A percentile compares a stretch with the other conserved stretches of the same genome.
Conservation (phyloP, 2,329 filamentous ascomycete genomes). For the Neopestalotiopsis clavispora region DNA sequence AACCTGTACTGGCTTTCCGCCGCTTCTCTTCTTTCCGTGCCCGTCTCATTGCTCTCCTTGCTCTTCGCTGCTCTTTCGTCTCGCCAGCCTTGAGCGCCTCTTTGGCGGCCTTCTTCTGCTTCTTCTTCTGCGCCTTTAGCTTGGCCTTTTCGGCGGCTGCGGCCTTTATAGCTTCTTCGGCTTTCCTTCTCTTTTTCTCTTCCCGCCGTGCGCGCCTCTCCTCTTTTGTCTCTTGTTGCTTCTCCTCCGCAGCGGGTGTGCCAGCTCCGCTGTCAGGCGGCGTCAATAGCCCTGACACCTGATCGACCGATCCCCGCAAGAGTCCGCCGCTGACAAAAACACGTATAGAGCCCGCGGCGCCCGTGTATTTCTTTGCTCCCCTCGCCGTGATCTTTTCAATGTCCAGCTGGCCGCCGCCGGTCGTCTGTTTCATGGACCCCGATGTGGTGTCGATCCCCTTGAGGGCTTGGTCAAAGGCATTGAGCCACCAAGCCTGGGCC, state of each 20-base stretch:
- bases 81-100: slow-evolving; percentile 45
- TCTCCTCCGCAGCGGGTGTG: slow-evolving; percentile 35
- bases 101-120: slow-evolving; percentile 40
- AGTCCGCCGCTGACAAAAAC: slow-evolving; percentile 87
- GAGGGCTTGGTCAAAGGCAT: slow-evolving; percentile 89
- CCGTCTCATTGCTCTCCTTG: slow-evolving; percentile 49
- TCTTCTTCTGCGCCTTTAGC: slow-evolving; percentile 26
- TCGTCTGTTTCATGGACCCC: slow-evolving; percentile 61
- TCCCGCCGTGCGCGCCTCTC: slow-evolving; percentile 31
- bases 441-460: slow-evolving; percentile 73
- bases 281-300: slow-evolving; percentile 30
- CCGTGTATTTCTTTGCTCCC: slow-evolving; percentile 62
- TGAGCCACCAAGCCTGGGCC: slow-evolving; percentile 94
- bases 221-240: slow-evolving; percentile 41
- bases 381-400: slow-evolving; percentile 55
- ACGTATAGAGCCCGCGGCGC: slow-evolving; percentile 74
- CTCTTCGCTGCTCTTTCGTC: slow-evolving; percentile 51
- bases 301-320: slow-evolving; percentile 71
- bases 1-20: slow-evolving; percentile 17
- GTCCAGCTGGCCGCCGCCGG: slow-evolving; percentile 55
- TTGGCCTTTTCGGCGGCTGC: slow-evolving; percentile 39
- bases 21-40: slow-evolving; percentile 40
- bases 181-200: slow-evolving; percentile 32
- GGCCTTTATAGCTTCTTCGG: slow-evolving; percentile 29
- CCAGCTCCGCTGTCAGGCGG: slow-evolving; percentile 36